Conservation (phyloP, 1,139 yeast genomes). For the Hansenula sp. region DNA sequence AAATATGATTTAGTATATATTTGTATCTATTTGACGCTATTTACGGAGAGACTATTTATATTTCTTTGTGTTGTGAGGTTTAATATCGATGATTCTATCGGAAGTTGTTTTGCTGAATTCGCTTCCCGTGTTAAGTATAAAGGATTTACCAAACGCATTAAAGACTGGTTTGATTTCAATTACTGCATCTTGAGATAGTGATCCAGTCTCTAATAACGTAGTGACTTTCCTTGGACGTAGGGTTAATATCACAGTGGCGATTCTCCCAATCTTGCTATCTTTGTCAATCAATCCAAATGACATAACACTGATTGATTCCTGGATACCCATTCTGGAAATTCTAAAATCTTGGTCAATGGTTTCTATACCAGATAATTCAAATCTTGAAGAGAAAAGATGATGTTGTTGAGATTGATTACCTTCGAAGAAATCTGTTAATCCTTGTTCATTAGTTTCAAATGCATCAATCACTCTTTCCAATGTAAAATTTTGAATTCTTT, state of each 20-base stretch:
- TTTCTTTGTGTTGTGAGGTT: conserved; percentile 23
- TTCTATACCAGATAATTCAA: conserved; percentile 27
- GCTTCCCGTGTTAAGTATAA: conserved; percentile 24
- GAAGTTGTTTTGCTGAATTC: conserved; percentile 12
- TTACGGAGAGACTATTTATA: neutral
- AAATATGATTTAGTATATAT: neutral
- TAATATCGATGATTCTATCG: conserved; percentile 24
- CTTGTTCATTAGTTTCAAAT: conserved; percentile 28
- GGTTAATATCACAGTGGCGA: conserved; percentile 19
- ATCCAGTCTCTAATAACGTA: conserved; percentile 14
- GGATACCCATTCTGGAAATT: conserved; percentile 10
- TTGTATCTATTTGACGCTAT: neutral
- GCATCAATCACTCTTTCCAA: conserved; percentile 29
- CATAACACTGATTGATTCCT: conserved; percentile 22
- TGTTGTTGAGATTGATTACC: conserved; percentile 6
- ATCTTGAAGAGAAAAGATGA: conserved; percentile 11
- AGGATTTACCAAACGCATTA: conserved; percentile 14
- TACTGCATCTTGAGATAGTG: conserved; percentile 20
- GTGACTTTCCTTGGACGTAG: conserved; percentile 12
- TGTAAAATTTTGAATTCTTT: conserved; percentile 15
- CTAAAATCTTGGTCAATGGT: conserved; percentile 27
- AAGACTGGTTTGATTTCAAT: conserved; percentile 29
- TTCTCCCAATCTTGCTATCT: conserved; percentile 19
- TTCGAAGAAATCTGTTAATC: conserved; percentile 23
- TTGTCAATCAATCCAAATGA: conserved; percentile 26